A percentile compares a stretch with the other conserved stretches of the same genome.
These are phyloP conservation scores for Anastatica hierochuntica DNA, from an alignment of 345 rosid species.

Conservation along the genomic window DNA sequence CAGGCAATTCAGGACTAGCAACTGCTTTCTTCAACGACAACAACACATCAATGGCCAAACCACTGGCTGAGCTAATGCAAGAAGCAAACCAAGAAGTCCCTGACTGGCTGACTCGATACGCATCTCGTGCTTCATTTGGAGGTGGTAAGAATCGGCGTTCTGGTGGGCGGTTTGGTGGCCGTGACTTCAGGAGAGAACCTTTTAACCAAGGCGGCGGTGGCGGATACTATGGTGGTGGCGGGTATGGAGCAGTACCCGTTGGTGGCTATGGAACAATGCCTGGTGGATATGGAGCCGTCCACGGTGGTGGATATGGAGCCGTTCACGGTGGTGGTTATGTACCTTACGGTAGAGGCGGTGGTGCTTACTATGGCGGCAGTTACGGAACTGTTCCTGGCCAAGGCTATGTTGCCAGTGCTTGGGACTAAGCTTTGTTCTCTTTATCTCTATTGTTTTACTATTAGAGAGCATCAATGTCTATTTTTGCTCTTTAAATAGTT, in stretches of 20 bases:
- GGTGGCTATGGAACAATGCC: conserved; percentile 25
- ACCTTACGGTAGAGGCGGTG: conserved; percentile 40
- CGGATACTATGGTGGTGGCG: conserved; percentile 24
- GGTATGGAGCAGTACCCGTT: conserved; percentile 42
- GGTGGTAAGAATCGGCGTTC: conserved; percentile 57
- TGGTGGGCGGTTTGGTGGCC: conserved; percentile 86
- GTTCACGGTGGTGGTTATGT: conserved; percentile 20
- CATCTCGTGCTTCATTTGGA: conserved; percentile 54
- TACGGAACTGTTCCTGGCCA: conserved; percentile 31
- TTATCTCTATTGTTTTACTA: conserved; percentile 19
- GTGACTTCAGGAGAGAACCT: conserved; percentile 75
- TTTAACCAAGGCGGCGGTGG: conserved; percentile 41
- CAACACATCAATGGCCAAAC: conserved; percentile 63
- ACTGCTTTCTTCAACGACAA: conserved; percentile 92
- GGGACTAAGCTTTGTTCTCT: conserved; percentile 44
- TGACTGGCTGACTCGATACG: conserved; percentile 74
- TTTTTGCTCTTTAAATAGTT: conserved; percentile 14
- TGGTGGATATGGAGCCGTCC: conserved; percentile 33
- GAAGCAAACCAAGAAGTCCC: conserved; percentile 97
- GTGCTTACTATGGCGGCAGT: conserved; percentile 43
- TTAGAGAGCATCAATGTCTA: conserved; percentile 20
- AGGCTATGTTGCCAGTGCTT: conserved; percentile 57
- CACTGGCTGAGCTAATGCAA: conserved; percentile 81
- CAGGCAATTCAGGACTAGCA: conserved; percentile 87
- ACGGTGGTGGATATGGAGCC: conserved; percentile 30